Base-by-base conservation (phyloP, 345 rosid genomes). In the Barbarea vulgaris region DNA sequence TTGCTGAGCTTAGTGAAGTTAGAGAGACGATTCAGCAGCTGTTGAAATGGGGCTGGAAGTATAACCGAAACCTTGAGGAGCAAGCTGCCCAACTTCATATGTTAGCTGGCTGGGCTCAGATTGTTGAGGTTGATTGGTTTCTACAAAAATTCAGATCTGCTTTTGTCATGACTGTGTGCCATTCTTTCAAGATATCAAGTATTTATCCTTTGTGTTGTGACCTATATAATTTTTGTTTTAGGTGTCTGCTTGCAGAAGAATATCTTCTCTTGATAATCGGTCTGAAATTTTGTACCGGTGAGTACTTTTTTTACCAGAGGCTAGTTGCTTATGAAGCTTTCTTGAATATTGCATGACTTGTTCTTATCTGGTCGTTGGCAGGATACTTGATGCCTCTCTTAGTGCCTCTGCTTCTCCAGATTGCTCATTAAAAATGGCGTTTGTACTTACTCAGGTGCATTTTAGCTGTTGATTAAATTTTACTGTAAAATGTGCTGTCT, bases 81-180 rank as follows among this genome's bases (percentile, higher is more conserved):
- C 96, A 90, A 81, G 96, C 97, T 75, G 97, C 95, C 72, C 97
- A 94, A 76, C 98, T 94, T 82, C 98, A 94, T 76, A 91, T 90
- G 97, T 84, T 94, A 83, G 83, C 92, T 74, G 98, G 91, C 62
- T 94, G 98, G 97, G 86, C 97, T 73, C 98, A 90, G 65, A 82
- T 91, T 75, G 95, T 85, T 67, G 97, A 94, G 98, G 98, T 93
- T 59, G 27, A 36, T 58, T 61, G 50, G 78, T 71, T 56, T 77
- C 36, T 67, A 69, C 11, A 50, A 31, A 27, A 31, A 25, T 15
- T 30, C 47, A 64, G 44, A 30, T 62, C 60, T 52, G 58, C 56
- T 39, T 76, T 52, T 44, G 17, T 64, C 41, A 57, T 64, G 55
- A 46, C 21, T 15, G 18, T 55, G 65, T 41, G 4, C 58, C 64